Evolutionary conservation across 1,284 basidiomycete genomes (phyloP).

Genomic region (Bjerkandera adusta): DNA sequence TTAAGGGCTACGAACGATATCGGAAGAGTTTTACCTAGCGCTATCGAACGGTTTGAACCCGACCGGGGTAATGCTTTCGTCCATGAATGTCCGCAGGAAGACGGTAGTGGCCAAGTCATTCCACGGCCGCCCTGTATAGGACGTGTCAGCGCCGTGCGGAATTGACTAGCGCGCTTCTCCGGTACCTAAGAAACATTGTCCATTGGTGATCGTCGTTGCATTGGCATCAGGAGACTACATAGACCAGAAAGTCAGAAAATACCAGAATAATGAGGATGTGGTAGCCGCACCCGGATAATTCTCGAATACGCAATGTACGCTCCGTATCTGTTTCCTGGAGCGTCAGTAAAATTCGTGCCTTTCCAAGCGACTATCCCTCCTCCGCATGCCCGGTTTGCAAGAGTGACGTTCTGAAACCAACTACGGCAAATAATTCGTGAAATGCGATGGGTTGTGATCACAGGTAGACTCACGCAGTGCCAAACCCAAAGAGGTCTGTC

Average conservation of each 20-base stretch:
- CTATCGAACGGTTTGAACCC: constrained; percentile 53
- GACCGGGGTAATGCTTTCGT: constrained; percentile 47
- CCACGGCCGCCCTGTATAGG: constrained; percentile 54
- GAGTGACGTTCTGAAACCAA: constrained; percentile 58
- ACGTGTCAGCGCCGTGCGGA: background rate
- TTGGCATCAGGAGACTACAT: constrained; percentile 60
- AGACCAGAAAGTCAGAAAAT: no score
- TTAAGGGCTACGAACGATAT: background rate
- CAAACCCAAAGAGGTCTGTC: constrained; percentile 21
- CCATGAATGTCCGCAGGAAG: constrained; percentile 56
- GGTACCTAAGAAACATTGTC: constrained; percentile 52
- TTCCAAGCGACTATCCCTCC: constrained; percentile 64
- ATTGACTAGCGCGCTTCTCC: background rate
- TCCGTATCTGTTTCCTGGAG: constrained; percentile 54
- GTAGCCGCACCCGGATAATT: constrained; percentile 56
- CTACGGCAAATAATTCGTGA: constrained; percentile 28
- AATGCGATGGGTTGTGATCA: background rate
- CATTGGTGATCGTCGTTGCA: constrained; percentile 41
- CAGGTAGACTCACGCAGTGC: constrained; percentile 44
- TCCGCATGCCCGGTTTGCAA: constrained; percentile 62
- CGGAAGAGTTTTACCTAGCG: constrained; percentile 34
- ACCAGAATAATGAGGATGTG: no score
- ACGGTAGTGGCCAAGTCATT: constrained; percentile 57
- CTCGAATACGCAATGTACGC: constrained; percentile 57
- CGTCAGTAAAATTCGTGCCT: constrained; percentile 52